These are phyloP conservation scores for Teratosphaeria nubilosa DNA, from an alignment of 2,329 filamentous ascomycete genomes.

Conservation along the genomic window DNA sequence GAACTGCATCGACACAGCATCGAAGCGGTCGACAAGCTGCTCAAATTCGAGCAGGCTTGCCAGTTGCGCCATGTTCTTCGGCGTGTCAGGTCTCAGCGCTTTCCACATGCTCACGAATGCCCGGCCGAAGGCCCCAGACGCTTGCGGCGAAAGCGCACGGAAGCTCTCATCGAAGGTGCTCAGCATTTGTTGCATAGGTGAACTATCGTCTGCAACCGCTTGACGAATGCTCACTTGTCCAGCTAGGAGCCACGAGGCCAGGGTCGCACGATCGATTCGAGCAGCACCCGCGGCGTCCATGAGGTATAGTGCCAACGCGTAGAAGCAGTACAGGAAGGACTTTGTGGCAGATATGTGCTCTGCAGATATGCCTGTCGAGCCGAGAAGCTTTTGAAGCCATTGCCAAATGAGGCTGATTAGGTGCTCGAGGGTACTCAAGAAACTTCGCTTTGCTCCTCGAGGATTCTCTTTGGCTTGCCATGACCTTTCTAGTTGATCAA, in stretches of 20 bases:
- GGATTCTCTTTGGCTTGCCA: neutral
- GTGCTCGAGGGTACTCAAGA: neutral
- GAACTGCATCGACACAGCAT: slow-evolving; percentile 22
- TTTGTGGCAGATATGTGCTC: neutral
- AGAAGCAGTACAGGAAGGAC: neutral
- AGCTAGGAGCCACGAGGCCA: neutral
- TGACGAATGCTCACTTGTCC: neutral
- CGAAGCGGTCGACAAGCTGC: slow-evolving; percentile 36
- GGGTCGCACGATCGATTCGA: neutral
- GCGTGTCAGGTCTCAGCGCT: slow-evolving; percentile 52
- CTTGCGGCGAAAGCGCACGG: neutral
- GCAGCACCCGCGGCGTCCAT: neutral
- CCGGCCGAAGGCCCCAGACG: slow-evolving; percentile 4
- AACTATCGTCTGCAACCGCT: neutral
- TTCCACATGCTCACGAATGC: slow-evolving; percentile 41
- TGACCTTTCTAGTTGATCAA: slow-evolving; percentile 2
- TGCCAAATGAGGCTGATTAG: neutral
- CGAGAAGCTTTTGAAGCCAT: neutral
- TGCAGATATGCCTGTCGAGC: neutral
- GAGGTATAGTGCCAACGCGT: neutral
- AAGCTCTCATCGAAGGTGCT: neutral
- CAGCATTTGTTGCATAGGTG: neutral
- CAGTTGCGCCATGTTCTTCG: slow-evolving; percentile 30
- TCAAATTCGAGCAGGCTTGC: slow-evolving; percentile 33
- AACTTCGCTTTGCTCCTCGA: neutral